Percentiles rank a stretch among this genome's conserved stretches.
Evolutionary conservation across 2,329 filamentous ascomycete genomes (phyloP).

Genomic region (Biscogniauxia mediterranea): DNA sequence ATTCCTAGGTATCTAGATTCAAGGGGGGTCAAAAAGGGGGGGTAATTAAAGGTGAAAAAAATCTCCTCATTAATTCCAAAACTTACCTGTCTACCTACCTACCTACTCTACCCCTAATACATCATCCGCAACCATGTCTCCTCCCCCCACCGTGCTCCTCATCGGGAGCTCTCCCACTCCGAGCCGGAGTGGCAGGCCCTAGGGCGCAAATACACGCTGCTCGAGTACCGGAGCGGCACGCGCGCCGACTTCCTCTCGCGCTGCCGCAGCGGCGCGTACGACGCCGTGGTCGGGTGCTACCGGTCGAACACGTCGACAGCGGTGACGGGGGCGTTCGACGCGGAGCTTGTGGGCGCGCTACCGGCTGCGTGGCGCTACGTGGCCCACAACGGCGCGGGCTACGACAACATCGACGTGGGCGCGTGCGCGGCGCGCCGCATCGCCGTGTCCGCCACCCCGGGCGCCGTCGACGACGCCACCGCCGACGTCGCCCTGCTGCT

Average conservation of each 20-base stretch:
- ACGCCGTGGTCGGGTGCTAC: slow-evolving; percentile 27
- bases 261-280: slow-evolving; percentile 25
- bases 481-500: slow-evolving; percentile 49
- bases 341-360: slow-evolving; percentile 43
- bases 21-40: too few relatives aligned
- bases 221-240: slow-evolving; percentile 24
- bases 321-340: slow-evolving; percentile 39
- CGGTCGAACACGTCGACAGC: slow-evolving; percentile 25
- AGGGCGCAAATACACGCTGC: slow-evolving; percentile 26
- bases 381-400: slow-evolving; percentile 56
- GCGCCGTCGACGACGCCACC: slow-evolving; percentile 46
- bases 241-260: slow-evolving; percentile 27
- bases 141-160: slow-evolving; percentile 25
- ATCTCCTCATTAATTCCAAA: too few relatives aligned
- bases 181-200: slow-evolving; percentile 25
- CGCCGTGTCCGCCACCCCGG: slow-evolving; percentile 32
- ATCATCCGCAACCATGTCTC: slow-evolving; percentile 15
- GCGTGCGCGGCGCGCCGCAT: slow-evolving; percentile 43
- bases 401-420: slow-evolving; percentile 58
- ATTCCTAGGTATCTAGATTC: not conserved
- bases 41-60: too few relatives aligned
- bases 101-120: not conserved
- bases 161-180: slow-evolving; percentile 24
- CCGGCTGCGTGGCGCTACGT: slow-evolving; percentile 47
- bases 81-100: not conserved